Base-by-base conservation (phyloP, 2,329 filamentous ascomycete species). In the Aciculosporium take region DNA sequence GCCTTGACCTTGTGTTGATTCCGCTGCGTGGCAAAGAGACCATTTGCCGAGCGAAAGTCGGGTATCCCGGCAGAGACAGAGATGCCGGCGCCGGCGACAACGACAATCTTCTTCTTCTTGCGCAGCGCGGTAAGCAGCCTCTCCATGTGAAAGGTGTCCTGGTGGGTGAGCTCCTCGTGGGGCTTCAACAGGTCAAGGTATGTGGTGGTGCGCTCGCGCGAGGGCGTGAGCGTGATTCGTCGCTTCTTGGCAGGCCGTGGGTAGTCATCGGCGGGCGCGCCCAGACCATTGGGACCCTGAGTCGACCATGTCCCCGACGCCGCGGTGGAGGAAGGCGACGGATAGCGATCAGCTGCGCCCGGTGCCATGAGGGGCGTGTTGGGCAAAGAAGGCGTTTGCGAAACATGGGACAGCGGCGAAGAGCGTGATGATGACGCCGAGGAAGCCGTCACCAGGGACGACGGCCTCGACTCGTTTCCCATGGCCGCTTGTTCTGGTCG, bases 61-160 rank as follows among this genome's bases (percentile, higher is more conserved):
- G 91, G 91, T 53, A 98, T 93, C 48, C 91, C 91, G 51, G 91
- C 89, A 41, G 89, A 89, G 39, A 95, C 91, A 30, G 91, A 96
- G 53, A 98, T 98, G 47, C 91, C 91, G 48, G 91, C 91, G 44
- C 91, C 91, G 36, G 89, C 91, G 58, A 98, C 84, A 39, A 96
- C 85, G 27, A 98, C 86, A 57, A 98, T 94, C 67, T 94, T 95
- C 65, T 88, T 84, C 68, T 91, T 91, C 56, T 84, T 87, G 54
- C 82, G 81, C 42, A 98, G 63, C 20, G 79, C 80, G 33, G 79
- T 74, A 34, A 88, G 65, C 24, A 98, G 67, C 42, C 79, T 74
- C 46, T 83, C 73, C 30, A 94, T 66, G 46, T 89, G 74, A 7
- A 44, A 44, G 29, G 48, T 50, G 33, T 72, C 67, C 39, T 67